phyloP scores from a whole-genome alignment of 192 early-diverging fungal genomes.

The Podila minutissima region DNA sequence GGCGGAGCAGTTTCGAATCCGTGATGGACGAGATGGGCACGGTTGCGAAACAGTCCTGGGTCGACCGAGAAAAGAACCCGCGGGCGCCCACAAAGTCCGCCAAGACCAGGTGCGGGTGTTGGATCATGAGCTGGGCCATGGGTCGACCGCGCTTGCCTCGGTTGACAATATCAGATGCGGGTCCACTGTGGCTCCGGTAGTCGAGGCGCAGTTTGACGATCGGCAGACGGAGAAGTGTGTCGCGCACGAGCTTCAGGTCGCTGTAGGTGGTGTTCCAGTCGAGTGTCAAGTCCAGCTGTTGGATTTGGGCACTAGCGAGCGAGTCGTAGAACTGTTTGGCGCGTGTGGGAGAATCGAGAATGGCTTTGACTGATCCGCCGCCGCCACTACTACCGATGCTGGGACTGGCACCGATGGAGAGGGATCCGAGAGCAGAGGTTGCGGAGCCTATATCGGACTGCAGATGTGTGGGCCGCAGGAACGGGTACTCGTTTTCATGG shows the following conservation, averaged over 20 bases:
- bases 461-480: background rate
- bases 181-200: slow-evolving; percentile 6
- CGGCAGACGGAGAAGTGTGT: background rate
- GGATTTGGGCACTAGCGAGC: slow-evolving; percentile 2
- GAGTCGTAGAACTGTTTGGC: slow-evolving; percentile 17
- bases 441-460: background rate
- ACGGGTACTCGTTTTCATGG: slow-evolving; percentile 10
- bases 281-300: slow-evolving; percentile 13
- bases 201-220: slow-evolving; percentile 13
- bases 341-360: background rate
- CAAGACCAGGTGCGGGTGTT: slow-evolving; percentile 7
- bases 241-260: slow-evolving; percentile 9
- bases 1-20: no score
- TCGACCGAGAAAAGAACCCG: slow-evolving; percentile 15
- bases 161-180: background rate
- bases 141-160: slow-evolving; percentile 11
- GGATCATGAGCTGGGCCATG: slow-evolving; percentile 15
- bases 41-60: background rate
- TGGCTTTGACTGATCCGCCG: background rate
- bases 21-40: no score
- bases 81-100: slow-evolving; percentile 8
- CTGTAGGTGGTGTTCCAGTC: slow-evolving; percentile 8
- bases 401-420: slow-evolving; percentile 2
- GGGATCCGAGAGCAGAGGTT: background rate
- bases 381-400: background rate